Evolutionary conservation across 306 rosid species (phyloP).

Genomic region (Vigna nakashimae): DNA sequence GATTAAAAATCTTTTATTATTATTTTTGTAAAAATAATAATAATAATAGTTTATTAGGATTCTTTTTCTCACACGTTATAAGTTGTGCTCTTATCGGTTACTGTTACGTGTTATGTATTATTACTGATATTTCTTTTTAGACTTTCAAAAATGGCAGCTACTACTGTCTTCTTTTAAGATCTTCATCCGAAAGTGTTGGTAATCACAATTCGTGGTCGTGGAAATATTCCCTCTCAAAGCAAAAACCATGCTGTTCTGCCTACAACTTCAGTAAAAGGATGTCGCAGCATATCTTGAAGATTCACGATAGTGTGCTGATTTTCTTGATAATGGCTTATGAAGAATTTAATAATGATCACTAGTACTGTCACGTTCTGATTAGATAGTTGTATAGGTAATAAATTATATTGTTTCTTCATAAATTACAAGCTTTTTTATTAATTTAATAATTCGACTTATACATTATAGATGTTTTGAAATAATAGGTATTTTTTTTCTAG

Average conservation of each 20-base stretch:
- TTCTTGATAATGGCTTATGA: neutral
- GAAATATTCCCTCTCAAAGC: neutral
- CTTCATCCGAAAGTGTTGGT: neutral
- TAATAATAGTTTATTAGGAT: neutral
- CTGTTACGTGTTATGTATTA: neutral
- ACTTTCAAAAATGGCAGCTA: neutral
- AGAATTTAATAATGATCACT: no score
- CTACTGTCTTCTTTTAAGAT: neutral
- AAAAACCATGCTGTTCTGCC: no score
- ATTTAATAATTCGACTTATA: no score
- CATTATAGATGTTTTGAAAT: no score
- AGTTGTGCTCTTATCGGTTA: no score
- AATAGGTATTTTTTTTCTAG: no score
- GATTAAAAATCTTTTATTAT: neutral
- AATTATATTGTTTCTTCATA: no score
- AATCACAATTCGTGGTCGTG: no score
- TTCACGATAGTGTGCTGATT: neutral
- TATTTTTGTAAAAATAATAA: neutral
- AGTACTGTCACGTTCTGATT: no score
- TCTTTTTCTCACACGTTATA: neutral
- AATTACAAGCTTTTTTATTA: no score
- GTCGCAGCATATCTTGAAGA: neutral
- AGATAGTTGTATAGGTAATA: no score
- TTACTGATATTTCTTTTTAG: neutral
- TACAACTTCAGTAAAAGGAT: neutral